Evolutionary conservation across 202 grass and related monocot genomes (phyloP).

Genomic region (Cymbopogon flexuosus): DNA sequence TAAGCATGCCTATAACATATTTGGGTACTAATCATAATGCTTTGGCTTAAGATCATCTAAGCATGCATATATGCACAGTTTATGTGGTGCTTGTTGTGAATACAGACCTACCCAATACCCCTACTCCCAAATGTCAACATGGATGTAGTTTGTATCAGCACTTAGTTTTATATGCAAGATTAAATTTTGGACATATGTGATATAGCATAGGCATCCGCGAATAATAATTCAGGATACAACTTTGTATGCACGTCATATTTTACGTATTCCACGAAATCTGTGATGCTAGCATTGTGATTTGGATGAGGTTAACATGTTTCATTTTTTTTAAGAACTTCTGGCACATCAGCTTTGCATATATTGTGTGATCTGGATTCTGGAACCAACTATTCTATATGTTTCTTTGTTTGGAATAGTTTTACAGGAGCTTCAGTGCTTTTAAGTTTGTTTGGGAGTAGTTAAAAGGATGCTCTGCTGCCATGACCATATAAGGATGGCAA

Average conservation of each 20-base stretch:
- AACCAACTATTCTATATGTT: background rate
- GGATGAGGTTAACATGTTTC: background rate
- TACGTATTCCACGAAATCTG: background rate
- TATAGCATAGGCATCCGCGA: no score
- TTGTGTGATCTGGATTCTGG: background rate
- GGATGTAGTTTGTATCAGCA: background rate
- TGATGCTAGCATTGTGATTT: background rate
- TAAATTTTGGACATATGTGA: no score
- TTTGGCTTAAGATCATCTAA: background rate
- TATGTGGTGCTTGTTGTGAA: background rate
- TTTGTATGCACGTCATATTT: background rate
- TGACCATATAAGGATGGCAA: background rate
- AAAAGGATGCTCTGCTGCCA: background rate
- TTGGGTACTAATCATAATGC: background rate
- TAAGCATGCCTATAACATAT: no score
- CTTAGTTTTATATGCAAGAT: background rate
- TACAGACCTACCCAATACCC: background rate
- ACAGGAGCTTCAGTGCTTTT: background rate
- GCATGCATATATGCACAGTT: background rate
- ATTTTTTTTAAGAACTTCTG: background rate
- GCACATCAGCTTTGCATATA: background rate
- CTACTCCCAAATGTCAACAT: background rate
- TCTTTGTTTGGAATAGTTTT: background rate
- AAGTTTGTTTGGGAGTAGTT: background rate
- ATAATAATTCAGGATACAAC: no score